Evolutionary conservation across 2,329 filamentous ascomycete genomes (phyloP).

Genomic region (Verticillium dahliae): DNA sequence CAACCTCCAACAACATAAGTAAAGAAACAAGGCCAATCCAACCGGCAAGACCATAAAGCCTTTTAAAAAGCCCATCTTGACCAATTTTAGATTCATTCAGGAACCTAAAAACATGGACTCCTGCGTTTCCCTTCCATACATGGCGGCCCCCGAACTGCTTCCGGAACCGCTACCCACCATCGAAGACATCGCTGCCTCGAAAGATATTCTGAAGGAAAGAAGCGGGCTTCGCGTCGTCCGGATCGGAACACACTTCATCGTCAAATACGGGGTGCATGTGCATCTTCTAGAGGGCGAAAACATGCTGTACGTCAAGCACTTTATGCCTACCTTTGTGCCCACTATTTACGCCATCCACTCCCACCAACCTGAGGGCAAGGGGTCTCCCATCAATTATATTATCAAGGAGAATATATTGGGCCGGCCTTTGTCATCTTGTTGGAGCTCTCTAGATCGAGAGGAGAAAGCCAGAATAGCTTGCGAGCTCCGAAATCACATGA

Average conservation of each 20-base stretch:
- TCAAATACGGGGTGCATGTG: conserved; percentile 11
- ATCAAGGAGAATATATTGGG: not conserved
- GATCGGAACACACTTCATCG: conserved; percentile 13
- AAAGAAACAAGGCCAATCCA: too few species aligned
- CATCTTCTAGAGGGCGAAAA: conserved; percentile 21
- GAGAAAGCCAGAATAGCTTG: conserved; percentile 1
- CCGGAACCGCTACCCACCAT: not conserved
- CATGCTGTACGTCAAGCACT: conserved; percentile 21
- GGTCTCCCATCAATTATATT: not conserved
- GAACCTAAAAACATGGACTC: too few species aligned
- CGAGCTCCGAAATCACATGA: not conserved
- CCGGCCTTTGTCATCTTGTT: not conserved
- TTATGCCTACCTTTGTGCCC: conserved; percentile 18
- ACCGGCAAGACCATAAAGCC: too few species aligned
- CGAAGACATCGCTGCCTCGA: not conserved
- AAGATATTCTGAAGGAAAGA: not conserved
- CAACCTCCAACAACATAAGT: too few species aligned
- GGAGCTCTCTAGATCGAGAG: not conserved
- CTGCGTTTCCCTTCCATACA: too few species aligned
- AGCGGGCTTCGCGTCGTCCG: conserved; percentile 1
- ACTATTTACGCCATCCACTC: conserved; percentile 22
- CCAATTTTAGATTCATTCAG: too few species aligned
- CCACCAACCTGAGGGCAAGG: not conserved
- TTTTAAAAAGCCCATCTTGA: too few species aligned
- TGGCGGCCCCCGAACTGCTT: not conserved